Evolutionary conservation across 805 yeast species (phyloP).

Genomic region (Spathaspora gorwiae): DNA sequence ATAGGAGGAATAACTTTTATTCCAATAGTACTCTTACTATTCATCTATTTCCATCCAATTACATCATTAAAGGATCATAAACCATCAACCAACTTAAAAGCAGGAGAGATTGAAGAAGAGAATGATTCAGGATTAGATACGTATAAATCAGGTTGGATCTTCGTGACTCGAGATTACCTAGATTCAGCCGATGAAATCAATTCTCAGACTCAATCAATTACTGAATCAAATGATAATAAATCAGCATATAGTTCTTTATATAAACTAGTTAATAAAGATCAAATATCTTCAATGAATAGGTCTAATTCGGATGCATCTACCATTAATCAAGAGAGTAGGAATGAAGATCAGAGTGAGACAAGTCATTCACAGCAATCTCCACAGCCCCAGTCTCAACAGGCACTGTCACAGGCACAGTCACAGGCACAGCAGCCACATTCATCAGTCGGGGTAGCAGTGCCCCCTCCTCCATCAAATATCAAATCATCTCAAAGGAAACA

Average conservation of each 20-base stretch:
- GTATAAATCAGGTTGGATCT: slow-evolving; percentile 69
- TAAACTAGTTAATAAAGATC: slow-evolving; percentile 45
- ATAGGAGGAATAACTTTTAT: slow-evolving; percentile 80
- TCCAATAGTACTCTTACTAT: slow-evolving; percentile 47
- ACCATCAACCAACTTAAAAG: slow-evolving; percentile 37
- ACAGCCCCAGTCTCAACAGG: neutral
- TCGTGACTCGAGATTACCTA: slow-evolving; percentile 72
- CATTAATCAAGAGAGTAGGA: neutral
- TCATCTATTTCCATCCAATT: slow-evolving; percentile 39
- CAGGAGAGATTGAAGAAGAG: slow-evolving; percentile 62
- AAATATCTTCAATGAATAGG: neutral
- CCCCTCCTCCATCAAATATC: slow-evolving; percentile 1
- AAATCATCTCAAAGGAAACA: slow-evolving; percentile 43
- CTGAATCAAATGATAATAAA: slow-evolving; percentile 39
- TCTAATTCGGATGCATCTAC: neutral
- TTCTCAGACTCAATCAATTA: slow-evolving; percentile 40
- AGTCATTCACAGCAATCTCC: neutral
- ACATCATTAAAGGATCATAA: slow-evolving; percentile 16
- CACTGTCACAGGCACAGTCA: neutral
- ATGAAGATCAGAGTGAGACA: neutral
- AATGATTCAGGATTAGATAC: slow-evolving; percentile 60
- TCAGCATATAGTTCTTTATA: slow-evolving; percentile 61
- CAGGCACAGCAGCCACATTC: no score
- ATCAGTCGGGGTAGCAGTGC: neutral
- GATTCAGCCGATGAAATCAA: slow-evolving; percentile 44